Percentiles rank a stretch among this genome's conserved stretches.
Evolutionary conservation across 1,139 yeast genomes (phyloP).

Genomic region (Kluyveromyces marxianus): DNA sequence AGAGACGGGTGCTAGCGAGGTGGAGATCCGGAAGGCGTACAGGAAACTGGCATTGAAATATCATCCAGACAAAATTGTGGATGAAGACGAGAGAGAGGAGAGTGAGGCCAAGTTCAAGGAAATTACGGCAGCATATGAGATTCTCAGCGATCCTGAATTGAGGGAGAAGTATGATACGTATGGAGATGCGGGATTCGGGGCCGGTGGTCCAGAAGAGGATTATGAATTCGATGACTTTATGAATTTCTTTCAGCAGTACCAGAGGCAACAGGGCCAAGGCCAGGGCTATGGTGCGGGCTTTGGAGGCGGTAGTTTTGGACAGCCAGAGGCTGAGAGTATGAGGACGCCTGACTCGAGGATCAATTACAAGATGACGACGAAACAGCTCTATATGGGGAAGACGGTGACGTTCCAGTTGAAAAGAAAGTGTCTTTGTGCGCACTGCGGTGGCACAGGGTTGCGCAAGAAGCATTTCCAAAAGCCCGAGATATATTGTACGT

Average conservation of each 20-base stretch:
- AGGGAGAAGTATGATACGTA: conserved; percentile 51
- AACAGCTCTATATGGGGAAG: conserved; percentile 78
- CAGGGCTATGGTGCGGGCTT: conserved; percentile 6
- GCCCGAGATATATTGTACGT: conserved; percentile 55
- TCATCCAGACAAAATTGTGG: conserved; percentile 78
- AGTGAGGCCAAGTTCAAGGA: conserved; percentile 73
- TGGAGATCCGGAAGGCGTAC: conserved; percentile 71
- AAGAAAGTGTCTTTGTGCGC: conserved; percentile 62
- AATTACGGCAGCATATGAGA: conserved; percentile 70
- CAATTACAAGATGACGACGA: conserved; percentile 38
- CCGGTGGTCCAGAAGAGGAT: conserved; percentile 21
- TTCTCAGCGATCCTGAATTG: conserved; percentile 54
- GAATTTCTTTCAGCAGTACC: conserved; percentile 44
- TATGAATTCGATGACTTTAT: conserved; percentile 60
- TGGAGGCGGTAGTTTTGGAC: conserved; percentile 9
- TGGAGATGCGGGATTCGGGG: conserved; percentile 43
- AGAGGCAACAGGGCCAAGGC: conserved; percentile 8
- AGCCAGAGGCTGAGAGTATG: conserved; percentile 11
- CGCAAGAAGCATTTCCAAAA: conserved; percentile 21
- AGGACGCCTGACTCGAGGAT: conserved; percentile 65
- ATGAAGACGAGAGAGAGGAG: conserved; percentile 48
- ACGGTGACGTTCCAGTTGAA: conserved; percentile 67
- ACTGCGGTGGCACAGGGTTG: conserved; percentile 67
- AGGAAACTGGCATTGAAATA: conserved; percentile 61
- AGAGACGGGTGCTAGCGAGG: conserved; percentile 48